Evolutionary conservation across 1,284 basidiomycete genomes (phyloP).

Genomic region (Kwoniella shivajii): DNA sequence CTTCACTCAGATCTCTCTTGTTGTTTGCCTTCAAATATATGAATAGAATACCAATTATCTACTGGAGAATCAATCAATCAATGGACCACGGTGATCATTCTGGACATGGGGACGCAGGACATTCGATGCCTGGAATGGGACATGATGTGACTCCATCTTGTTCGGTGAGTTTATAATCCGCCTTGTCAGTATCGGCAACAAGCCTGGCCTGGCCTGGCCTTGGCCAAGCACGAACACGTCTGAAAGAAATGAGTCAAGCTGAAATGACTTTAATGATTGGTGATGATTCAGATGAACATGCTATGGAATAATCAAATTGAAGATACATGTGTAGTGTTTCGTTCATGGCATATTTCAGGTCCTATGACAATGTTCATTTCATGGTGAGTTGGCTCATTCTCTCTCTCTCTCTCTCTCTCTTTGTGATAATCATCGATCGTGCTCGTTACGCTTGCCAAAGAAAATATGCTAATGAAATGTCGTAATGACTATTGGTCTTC

Average conservation of each 20-base stretch:
- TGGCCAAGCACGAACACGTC: background rate
- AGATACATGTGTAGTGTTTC: constrained; percentile 50
- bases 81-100: constrained; percentile 28
- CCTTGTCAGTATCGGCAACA: background rate
- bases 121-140: constrained; percentile 16
- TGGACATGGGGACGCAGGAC: constrained; percentile 20
- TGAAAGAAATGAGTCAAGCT: background rate
- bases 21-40: too few relatives aligned
- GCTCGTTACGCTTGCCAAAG: background rate
- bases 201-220: background rate
- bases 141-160: constrained; percentile 22
- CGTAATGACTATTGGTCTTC: too few relatives aligned
- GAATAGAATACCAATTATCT: too few relatives aligned
- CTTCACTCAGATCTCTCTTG: too few relatives aligned
- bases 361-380: constrained; percentile 47
- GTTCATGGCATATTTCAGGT: constrained; percentile 49
- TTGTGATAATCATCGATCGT: background rate
- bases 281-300: constrained; percentile 53
- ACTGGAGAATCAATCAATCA: too few relatives aligned
- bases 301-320: constrained; percentile 53
- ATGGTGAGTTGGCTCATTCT: constrained; percentile 34
- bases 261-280: background rate
- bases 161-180: constrained; percentile 17
- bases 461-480: too few relatives aligned
- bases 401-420: background rate